Base-by-base conservation (phyloP, 352 stramenopile species). In the Phytophthora nicotianae region DNA sequence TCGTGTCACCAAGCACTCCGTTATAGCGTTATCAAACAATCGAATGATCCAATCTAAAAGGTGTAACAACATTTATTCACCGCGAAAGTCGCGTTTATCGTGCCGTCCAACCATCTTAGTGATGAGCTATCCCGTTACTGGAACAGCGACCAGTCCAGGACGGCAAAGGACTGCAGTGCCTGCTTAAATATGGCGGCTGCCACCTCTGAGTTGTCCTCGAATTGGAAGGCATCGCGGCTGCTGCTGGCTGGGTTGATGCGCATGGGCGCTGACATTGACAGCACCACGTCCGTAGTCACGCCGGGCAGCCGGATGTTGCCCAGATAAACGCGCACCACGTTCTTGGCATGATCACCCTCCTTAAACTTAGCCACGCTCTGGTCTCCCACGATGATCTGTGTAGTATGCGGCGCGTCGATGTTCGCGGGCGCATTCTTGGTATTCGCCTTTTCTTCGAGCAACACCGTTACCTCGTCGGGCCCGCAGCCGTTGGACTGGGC, bases 281-380 rank as follows among this genome's bases (percentile, higher is more conserved):
- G 65, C 14, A 96, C 83, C 32, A 96, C 72, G 61, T 96, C 87
- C 4, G 85, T 96, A 35, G 81, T 83, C 27, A 94, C 85, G 20
- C 63, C 65, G 1, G 83, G 87, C 52, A 96, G 62, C 51, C 87
- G 68, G 37, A 94, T 62, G 58, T 89, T 90, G 38, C 72, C 82
- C 20, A 96, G 55, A 54, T 92, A 94, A 4, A 96, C 76, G 53
- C 86, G 83, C 58, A 96, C 85, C 29, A 90, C 80, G 65, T 96
- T 96, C 76, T 93, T 96, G 48, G 87, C 83, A 26, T 66, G 50
- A 23, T 89, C 80, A 19, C 81, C 69, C 54, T 96, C 87, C 58
- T 92, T 92, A 68, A 94, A 94, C 69, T 96, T 96, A 60, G 87
- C 76, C 33, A 94, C 83, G 50, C 69, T 72, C 68, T 96, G 87